Evolutionary conservation across 148 eudicot genomes (phyloP), one percentile per base, ranked within the genome.

Genomic region (Rhododendron mucronatum): DNA sequence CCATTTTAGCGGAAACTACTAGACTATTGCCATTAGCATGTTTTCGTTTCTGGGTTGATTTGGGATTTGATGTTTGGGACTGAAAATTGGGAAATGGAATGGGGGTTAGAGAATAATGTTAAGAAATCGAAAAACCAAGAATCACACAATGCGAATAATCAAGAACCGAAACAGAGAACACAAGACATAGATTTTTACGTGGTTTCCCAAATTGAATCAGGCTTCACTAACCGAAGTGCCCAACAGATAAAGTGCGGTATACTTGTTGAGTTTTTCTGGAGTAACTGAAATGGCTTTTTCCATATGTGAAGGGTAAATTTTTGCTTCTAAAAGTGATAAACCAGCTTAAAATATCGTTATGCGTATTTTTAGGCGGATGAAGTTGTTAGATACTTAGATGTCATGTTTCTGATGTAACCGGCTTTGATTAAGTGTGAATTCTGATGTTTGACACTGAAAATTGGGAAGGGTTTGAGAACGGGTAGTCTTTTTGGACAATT

Each of bases 61-160:
- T 74, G 57, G 23, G 48, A 48, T 37, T 55, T 76, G 28, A 26
- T 86, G n/a, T 79, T 80, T 35, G 84, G 48, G 76, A 81, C 76
- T 50, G 41, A 33, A 10, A 39, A 35, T 67, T 39, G 39, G 48
- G 67, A 71, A 41, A 26, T 83, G 2, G n/a, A 3, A 83, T 15
- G 16, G 4, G 3, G 37, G 8, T 30, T 41, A 3, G 65, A 51
- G 55, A 78, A 45, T 78, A 35, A 75, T 33, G 23, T 23, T 7
- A 21, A 57, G 61, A 57, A 16, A 57, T 57, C 2, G 21, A 3
- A 4, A 20, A 57, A 57, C 23, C 61, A 18, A 57, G 20, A 57
- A 51, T 15, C 61, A 57, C 21, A 16, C 61, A 55, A 55, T 57
- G 61, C 61, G 8, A 18, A 57, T 18, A 57, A 57, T 57, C 61